phyloP scores from a whole-genome alignment of 75 land plant genomes.

The Cupressus sempervirens region DNA sequence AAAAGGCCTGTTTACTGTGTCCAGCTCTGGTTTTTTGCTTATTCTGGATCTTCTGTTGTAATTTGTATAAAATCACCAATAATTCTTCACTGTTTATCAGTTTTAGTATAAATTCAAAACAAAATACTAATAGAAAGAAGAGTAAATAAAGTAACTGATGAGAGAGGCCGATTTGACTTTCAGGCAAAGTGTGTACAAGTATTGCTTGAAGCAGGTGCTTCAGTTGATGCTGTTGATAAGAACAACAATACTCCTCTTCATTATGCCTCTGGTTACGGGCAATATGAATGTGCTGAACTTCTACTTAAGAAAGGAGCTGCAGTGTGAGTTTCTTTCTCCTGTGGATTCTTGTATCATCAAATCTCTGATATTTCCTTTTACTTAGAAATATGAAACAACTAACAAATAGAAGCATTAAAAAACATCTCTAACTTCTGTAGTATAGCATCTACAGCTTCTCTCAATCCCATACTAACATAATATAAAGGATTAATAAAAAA shows the following conservation, averaged over 20 bases:
- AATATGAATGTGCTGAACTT: slow-evolving; percentile 36
- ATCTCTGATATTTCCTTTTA: not conserved
- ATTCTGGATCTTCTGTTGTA: not conserved
- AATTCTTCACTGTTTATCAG: not conserved
- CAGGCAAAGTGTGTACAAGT: slow-evolving; percentile 33
- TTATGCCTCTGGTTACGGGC: slow-evolving; percentile 20
- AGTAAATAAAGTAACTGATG: not conserved
- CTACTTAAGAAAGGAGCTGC: slow-evolving; percentile 38
- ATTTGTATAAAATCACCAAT: not conserved
- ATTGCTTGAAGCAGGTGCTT: slow-evolving; percentile 34
- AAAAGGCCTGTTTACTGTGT: not conserved
- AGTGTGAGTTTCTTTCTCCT: slow-evolving; percentile 22
- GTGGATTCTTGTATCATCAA: not conserved
- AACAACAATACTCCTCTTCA: slow-evolving; percentile 18
- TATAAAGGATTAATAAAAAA: not conserved
- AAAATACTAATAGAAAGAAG: too few relatives aligned
- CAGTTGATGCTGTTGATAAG: slow-evolving; percentile 26
- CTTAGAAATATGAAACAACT: not conserved
- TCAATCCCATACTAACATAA: not conserved
- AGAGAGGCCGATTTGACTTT: not conserved
- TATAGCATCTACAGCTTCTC: not conserved
- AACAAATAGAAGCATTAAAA: not conserved
- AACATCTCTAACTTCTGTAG: not conserved
- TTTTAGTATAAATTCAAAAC: not conserved
- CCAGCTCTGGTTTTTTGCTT: not conserved